phyloP scores from a whole-genome alignment of 208 protist species.

The Leptomonas seymouri region DNA sequence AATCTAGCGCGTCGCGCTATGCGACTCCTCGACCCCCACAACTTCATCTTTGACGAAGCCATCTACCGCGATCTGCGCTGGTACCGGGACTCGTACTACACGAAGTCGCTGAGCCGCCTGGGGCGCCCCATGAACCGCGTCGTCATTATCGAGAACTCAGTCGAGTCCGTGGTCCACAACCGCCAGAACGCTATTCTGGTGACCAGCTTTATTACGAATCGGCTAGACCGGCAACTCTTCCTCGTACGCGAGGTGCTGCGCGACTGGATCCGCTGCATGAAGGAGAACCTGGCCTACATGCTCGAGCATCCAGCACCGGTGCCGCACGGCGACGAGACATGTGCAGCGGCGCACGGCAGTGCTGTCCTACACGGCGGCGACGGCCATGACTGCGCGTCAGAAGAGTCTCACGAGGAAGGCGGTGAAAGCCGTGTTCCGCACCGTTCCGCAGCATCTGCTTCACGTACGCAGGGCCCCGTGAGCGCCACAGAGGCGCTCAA shows the following conservation, averaged over 20 bases:
- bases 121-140: slow-evolving; percentile 72
- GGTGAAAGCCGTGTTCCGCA: slow-evolving; percentile 16
- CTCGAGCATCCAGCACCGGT: slow-evolving; percentile 8
- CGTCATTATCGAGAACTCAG: slow-evolving; percentile 92
- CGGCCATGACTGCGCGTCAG: background rate
- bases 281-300: slow-evolving; percentile 12
- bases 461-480: background rate
- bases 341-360: slow-evolving; percentile 4
- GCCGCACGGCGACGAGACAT: background rate
- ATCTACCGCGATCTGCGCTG: slow-evolving; percentile 90
- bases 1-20: slow-evolving; percentile 73
- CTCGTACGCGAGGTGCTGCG: slow-evolving; percentile 66
- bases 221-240: slow-evolving; percentile 70
- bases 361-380: background rate
- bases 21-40: slow-evolving; percentile 67
- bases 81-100: slow-evolving; percentile 85
- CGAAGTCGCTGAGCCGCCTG: slow-evolving; percentile 85
- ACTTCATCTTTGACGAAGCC: slow-evolving; percentile 73
- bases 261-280: slow-evolving; percentile 64
- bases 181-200: slow-evolving; percentile 83
- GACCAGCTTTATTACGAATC: slow-evolving; percentile 81
- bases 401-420: slow-evolving; percentile 14
- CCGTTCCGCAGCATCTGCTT: slow-evolving; percentile 3
- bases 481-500: background rate
- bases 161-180: slow-evolving; percentile 82